These are phyloP conservation scores for Suillus placidus DNA, from an alignment of 768 basidiomycete species.

Conservation along the genomic window DNA sequence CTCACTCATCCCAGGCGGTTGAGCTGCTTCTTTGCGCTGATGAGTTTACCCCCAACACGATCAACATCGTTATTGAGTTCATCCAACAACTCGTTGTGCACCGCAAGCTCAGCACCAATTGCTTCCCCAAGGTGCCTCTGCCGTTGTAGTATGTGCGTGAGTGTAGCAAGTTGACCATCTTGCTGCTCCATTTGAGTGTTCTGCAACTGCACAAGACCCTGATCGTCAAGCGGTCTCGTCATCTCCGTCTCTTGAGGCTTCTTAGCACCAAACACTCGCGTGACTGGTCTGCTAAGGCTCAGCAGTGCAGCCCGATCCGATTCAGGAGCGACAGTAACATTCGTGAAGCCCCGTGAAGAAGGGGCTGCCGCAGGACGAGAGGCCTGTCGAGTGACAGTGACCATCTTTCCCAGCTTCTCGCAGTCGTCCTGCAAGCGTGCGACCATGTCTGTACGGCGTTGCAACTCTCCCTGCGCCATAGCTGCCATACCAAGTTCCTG, in stretches of 20 bases:
- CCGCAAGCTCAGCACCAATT: slow-evolving; percentile 77
- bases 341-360: slow-evolving; percentile 32
- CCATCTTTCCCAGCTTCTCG: slow-evolving; percentile 84
- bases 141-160: slow-evolving; percentile 80
- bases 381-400: slow-evolving; percentile 69
- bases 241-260: slow-evolving; percentile 77
- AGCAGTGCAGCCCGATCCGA: slow-evolving; percentile 70
- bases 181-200: slow-evolving; percentile 81
- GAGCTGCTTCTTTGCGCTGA: slow-evolving; percentile 78
- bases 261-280: slow-evolving; percentile 78
- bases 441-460: slow-evolving; percentile 87
- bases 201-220: slow-evolving; percentile 79
- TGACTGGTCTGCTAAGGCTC: slow-evolving; percentile 51
- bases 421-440: slow-evolving; percentile 88
- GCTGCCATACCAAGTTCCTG: slow-evolving; percentile 65
- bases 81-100: slow-evolving; percentile 88
- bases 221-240: slow-evolving; percentile 87
- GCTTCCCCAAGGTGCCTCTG: slow-evolving; percentile 87
- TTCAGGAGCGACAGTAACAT: slow-evolving; percentile 42
- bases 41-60: slow-evolving; percentile 73
- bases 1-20: slow-evolving; percentile 65
- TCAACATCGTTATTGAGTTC: slow-evolving; percentile 78
- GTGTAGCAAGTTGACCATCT: slow-evolving; percentile 75
- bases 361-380: slow-evolving; percentile 40
- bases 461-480: slow-evolving; percentile 90